Evolutionary conservation across 805 yeast species (phyloP), one percentile per base, ranked within the genome.

Genomic region (Candida nanaspora): DNA sequence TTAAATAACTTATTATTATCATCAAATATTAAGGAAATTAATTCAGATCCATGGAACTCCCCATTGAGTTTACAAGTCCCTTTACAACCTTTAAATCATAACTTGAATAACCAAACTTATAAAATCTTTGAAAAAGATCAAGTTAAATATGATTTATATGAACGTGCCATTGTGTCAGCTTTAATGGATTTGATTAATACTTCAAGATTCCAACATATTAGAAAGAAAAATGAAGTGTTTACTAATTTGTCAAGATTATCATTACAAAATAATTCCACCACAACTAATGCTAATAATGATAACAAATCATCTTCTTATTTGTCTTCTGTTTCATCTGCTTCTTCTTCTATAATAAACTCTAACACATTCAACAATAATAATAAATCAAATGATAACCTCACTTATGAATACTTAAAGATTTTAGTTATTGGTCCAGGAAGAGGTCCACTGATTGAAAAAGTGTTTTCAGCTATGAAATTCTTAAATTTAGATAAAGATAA

Each of bases 391-490:
- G 15, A 32, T 19, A n/a, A 14, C 20, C 14, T 20, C 9, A 13
- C 41, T 8, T 13, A 20, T 9, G 36, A 33, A 19, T 37, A 20
- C 38, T 46, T 69, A 22, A 61, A 62, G 10, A 62, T 85, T 8
- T 69, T 83, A 4, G 71, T 89, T 2, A 78, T 83, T 2, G 97
- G 97, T 0, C 93, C 96, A 0, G 97, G 97, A 1, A 65, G 87
- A 35, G 97, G 97, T 1, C 89, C 91, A 0, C 60, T 89, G 23
- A 78, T 88, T 2, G 79, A 79, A 34, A 65, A 71, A 18, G 64
- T 74, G 0, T 61, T 72, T 25, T 52, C 61, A 6, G 74, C 79
- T 2, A 49, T 77, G 2, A 50, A 56, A 3, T 50, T 51, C 18
- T 47, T 70, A 4, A 46, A 55, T 8, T 38, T 59, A 29, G 49